These are phyloP conservation scores for Lobosporangium transversale DNA, from an alignment of 192 early-diverging fungal genomes.

Conservation along the genomic window DNA sequence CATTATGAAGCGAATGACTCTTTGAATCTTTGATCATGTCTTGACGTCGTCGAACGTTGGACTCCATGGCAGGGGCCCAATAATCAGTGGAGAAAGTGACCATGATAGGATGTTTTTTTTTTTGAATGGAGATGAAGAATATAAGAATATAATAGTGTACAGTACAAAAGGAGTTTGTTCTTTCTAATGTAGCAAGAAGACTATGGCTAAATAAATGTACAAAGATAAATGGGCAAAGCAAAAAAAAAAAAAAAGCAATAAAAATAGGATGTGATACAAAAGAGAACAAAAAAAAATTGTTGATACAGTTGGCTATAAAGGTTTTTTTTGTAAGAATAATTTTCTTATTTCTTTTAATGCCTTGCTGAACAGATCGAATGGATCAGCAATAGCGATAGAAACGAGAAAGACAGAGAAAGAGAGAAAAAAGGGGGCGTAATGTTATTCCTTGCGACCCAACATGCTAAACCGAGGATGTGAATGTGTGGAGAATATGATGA, in stretches of 20 bases:
- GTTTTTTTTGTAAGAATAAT: neutral
- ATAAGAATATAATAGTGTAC: neutral
- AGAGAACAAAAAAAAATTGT: neutral
- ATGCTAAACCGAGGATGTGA: conserved; percentile 9
- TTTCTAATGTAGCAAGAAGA: neutral
- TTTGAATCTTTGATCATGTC: conserved; percentile 10
- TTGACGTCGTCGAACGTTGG: conserved; percentile 53
- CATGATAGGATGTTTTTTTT: conserved; percentile 23
- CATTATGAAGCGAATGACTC: conserved; percentile 11
- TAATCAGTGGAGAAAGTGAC: conserved; percentile 61
- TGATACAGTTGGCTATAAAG: neutral
- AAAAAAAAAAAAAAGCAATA: neutral
- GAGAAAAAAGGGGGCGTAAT: conserved; percentile 25
- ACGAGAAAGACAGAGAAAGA: neutral
- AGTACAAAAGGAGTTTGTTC: neutral
- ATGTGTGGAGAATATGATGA: neutral
- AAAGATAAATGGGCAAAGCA: neutral
- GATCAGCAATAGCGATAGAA: neutral
- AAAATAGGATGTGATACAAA: neutral
- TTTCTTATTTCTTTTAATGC: neutral
- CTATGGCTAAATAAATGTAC: too few relatives aligned
- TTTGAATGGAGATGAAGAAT: neutral
- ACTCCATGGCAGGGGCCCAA: conserved; percentile 58
- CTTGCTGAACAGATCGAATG: neutral
- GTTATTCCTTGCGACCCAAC: conserved; percentile 34